Conservation (phyloP, 2,329 filamentous ascomycete genomes). For the Ceratocystis huliohia region DNA sequence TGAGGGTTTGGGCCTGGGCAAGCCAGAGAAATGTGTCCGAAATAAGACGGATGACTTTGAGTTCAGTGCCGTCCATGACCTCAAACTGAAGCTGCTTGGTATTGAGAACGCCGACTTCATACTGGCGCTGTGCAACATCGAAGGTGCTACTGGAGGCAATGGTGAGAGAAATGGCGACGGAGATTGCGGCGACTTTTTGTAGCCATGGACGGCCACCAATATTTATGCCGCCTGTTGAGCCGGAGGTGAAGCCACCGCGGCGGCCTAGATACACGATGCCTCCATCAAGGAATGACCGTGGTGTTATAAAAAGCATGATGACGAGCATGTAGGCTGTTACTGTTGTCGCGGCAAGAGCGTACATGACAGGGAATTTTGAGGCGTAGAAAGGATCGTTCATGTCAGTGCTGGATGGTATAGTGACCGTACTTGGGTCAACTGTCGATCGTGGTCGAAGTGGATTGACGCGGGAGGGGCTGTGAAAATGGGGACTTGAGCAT, state of each 20-base stretch:
- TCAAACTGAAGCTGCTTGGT: constrained; percentile 60
- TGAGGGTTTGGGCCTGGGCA: constrained; percentile 91
- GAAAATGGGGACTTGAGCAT: constrained; percentile 1
- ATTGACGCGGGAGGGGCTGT: constrained; percentile 2
- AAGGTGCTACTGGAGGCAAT: constrained; percentile 91
- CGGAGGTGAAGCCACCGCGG: constrained; percentile 75
- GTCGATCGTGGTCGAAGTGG: constrained; percentile 15
- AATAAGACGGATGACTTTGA: constrained; percentile 82
- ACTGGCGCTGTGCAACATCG: constrained; percentile 68
- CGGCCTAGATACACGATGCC: constrained; percentile 69
- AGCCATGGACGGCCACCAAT: constrained; percentile 89
- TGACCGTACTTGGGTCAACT: constrained; percentile 27
- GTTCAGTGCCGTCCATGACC: constrained; percentile 72
- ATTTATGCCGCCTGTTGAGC: constrained; percentile 63
- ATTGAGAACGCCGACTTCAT: constrained; percentile 66
- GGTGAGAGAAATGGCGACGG: constrained; percentile 71
- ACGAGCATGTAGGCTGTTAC: constrained; percentile 85
- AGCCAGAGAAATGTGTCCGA: constrained; percentile 96
- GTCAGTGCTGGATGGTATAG: constrained; percentile 39
- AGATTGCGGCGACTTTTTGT: constrained; percentile 67
- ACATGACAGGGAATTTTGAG: constrained; percentile 83
- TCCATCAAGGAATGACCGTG: constrained; percentile 82
- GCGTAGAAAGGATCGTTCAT: constrained; percentile 82
- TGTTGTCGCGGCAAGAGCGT: constrained; percentile 81
- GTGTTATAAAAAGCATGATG: constrained; percentile 86